Percentiles rank a stretch among this genome's conserved stretches.
These are phyloP conservation scores for Debaryomyces singareniensis DNA, from an alignment of 1,139 yeast species.

Conservation along the genomic window DNA sequence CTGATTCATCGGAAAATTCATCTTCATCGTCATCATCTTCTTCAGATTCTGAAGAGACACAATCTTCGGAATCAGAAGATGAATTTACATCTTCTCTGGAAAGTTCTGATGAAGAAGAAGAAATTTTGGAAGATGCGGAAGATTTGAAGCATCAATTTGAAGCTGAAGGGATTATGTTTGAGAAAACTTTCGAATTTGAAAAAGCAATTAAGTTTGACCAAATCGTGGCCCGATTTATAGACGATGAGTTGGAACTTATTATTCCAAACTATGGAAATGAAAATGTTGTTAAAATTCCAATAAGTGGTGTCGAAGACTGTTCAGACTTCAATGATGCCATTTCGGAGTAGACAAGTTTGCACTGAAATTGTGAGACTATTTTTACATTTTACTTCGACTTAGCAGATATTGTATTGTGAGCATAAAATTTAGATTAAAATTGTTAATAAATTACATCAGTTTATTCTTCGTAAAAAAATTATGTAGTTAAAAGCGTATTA, in stretches of 20 bases:
- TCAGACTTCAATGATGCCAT: no score
- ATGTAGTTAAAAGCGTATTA: no score
- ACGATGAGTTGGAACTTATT: conserved; percentile 37
- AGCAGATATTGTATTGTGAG: no score
- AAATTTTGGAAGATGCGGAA: conserved; percentile 37
- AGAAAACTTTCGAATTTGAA: conserved; percentile 41
- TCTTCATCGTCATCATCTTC: conserved; percentile 9
- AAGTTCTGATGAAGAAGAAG: conserved; percentile 19
- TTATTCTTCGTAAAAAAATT: no score
- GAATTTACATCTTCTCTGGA: conserved; percentile 3
- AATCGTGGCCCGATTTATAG: conserved; percentile 33
- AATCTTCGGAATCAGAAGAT: conserved; percentile 8
- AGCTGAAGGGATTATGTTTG: conserved; percentile 38
- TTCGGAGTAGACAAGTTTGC: no score
- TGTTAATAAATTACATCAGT: no score
- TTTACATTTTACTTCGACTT: no score
- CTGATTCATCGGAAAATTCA: conserved; percentile 3
- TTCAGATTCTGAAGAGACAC: conserved; percentile 12
- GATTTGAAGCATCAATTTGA: conserved; percentile 33
- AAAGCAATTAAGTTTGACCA: conserved; percentile 33
- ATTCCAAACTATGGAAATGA: conserved; percentile 31
- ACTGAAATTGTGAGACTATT: no score
- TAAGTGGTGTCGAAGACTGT: conserved; percentile 16
- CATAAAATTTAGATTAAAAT: no score
- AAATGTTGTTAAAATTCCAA: conserved; percentile 20